Base-by-base conservation (phyloP, 352 stramenopile genomes). In the Globisporangium nodosum region DNA sequence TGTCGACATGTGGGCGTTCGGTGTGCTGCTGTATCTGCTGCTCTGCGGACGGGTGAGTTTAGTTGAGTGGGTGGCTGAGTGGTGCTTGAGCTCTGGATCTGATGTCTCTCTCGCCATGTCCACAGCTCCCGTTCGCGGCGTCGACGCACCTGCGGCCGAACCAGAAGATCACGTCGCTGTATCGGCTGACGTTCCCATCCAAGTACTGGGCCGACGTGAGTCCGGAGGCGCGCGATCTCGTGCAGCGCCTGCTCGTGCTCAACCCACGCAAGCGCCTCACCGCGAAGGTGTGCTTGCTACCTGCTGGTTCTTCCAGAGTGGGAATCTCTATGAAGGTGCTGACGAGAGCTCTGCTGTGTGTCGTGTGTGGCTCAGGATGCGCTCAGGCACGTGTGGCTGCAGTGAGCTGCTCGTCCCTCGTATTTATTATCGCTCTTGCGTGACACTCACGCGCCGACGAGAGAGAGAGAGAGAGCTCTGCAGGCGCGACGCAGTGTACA, bases 1-100 rank as follows among this genome's bases (percentile, higher is more conserved):
- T 0, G 95, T 99, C 9, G 97, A 99, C 72, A 96, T 97, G 63
- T 99, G 96, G 96, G 96, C 96, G 6, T 89, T 99, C 13, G 97
- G 97, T 13, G 84, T 99, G 8, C 95, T 99, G 64, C 82, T 97
- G 5, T 99, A 98, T 68, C 79, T 99, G 45, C 78, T 99, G 48
- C 79, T 99, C 18, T 98, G 95, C 63, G 97, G 97, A 35, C 98
- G 95, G 65, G 77, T 98, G 35, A 79, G 69, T 66, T 45, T 40
- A 47, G 15, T 31, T 49, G 6, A 42, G 20, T 52, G 6, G 49
- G 4, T 53, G 2, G 50, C 1, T 54, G n/a, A 42, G 3, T 51
- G 5, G 16, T 21, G 18, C 13, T 24, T 33, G 24, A 5, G 40
- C 50, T 62, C 21, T 58, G 11, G 43, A 27, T 27, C 24, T 27